Percentiles rank a stretch among this genome's conserved stretches.
phyloP scores from a whole-genome alignment of 805 yeast species.

The Ogataea populi-albae region DNA sequence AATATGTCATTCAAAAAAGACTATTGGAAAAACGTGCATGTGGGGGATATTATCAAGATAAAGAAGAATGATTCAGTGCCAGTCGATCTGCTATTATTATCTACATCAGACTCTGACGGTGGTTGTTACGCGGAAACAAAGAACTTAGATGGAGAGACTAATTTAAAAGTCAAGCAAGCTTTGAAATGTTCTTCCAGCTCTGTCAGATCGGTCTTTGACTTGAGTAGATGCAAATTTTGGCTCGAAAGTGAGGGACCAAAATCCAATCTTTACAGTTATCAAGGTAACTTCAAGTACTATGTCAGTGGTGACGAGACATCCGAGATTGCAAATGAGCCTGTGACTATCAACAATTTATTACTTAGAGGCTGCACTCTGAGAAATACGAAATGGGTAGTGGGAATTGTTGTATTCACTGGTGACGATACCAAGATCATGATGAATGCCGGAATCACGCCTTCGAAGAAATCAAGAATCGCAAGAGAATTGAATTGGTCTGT shows the following conservation, averaged over 20 bases:
- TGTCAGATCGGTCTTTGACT: conserved; percentile 41
- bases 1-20: conserved; percentile 37
- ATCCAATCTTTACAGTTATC: conserved; percentile 70
- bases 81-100: conserved; percentile 65
- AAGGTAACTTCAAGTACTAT: conserved; percentile 60
- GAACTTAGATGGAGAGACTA: conserved; percentile 79
- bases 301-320: conserved; percentile 35
- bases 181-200: conserved; percentile 50
- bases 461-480: conserved; percentile 71
- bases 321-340: conserved; percentile 53
- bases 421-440: conserved; percentile 78
- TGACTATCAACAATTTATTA: conserved; percentile 64
- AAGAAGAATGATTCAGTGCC: conserved; percentile 74
- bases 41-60: conserved; percentile 70
- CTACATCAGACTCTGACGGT: conserved; percentile 69
- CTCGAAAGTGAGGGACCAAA: conserved; percentile 85
- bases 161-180: conserved; percentile 73
- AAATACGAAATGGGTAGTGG: conserved; percentile 82
- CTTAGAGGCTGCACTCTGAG: conserved; percentile 76
- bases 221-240: conserved; percentile 55
- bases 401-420: conserved; percentile 75
- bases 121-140: conserved; percentile 74
- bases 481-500: conserved; percentile 71
- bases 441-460: conserved; percentile 76
- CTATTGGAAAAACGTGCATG: conserved; percentile 71